Conservation (phyloP, 805 yeast species). For the Naumovozyma baii region DNA sequence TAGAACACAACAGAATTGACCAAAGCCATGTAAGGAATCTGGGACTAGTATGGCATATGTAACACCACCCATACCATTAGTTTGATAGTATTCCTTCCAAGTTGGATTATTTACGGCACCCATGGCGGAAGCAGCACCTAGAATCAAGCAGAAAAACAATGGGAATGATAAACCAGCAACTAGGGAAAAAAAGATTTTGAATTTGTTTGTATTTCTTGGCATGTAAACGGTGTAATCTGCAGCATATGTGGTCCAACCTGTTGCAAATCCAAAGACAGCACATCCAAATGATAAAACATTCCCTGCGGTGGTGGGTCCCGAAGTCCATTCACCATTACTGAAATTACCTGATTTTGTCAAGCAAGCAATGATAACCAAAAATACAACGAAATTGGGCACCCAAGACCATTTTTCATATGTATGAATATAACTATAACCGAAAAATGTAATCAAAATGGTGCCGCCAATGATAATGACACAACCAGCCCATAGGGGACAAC, state of each 20-base stretch:
- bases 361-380: slow-evolving; percentile 71
- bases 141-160: slow-evolving; percentile 55
- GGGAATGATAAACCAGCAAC: slow-evolving; percentile 56
- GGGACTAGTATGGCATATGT: slow-evolving; percentile 67
- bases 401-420: slow-evolving; percentile 76
- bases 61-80: slow-evolving; percentile 67
- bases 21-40: slow-evolving; percentile 76
- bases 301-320: slow-evolving; percentile 67
- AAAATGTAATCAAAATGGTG: slow-evolving; percentile 65
- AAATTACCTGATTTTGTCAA: slow-evolving; percentile 59
- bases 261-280: slow-evolving; percentile 75
- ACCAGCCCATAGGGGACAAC: slow-evolving; percentile 85
- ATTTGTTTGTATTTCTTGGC: slow-evolving; percentile 50
- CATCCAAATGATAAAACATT: slow-evolving; percentile 72
- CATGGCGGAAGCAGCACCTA: slow-evolving; percentile 80
- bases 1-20: slow-evolving; percentile 77
- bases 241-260: slow-evolving; percentile 94
- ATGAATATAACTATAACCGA: slow-evolving; percentile 80
- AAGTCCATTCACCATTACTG: slow-evolving; percentile 37
- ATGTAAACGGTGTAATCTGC: slow-evolving; percentile 87
- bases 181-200: slow-evolving; percentile 54
- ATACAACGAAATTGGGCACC: slow-evolving; percentile 68
- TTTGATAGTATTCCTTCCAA: slow-evolving; percentile 43
- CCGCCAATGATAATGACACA: slow-evolving; percentile 59
- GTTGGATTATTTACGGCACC: slow-evolving; percentile 41